Conservation (phyloP, 768 basidiomycete genomes). For the Macrolepiota albuminosa region DNA sequence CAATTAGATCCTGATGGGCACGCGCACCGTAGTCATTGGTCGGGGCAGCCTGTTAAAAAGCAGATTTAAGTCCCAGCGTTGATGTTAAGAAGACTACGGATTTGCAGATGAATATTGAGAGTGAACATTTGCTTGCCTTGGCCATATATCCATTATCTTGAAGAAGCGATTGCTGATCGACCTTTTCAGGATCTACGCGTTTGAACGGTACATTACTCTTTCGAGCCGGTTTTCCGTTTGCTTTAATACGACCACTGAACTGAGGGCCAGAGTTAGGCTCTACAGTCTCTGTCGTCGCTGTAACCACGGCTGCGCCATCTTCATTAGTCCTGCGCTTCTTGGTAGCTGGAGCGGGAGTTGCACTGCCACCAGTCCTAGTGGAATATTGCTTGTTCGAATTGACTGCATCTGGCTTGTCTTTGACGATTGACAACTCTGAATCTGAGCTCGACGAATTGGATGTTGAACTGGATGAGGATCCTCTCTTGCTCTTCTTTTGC, state of each 20-base stretch:
- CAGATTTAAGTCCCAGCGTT: not conserved
- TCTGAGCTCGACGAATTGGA: conserved; percentile 17
- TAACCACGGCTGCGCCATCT: conserved; percentile 44
- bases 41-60: conserved; percentile 45
- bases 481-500: conserved; percentile 2
- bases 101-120: not conserved
- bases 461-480: conserved; percentile 1
- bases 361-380: conserved; percentile 9
- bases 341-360: conserved; percentile 34
- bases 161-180: conserved; percentile 32
- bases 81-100: not conserved
- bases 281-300: conserved; percentile 28
- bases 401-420: not conserved
- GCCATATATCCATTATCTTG: conserved; percentile 77
- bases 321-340: conserved; percentile 62
- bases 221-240: conserved; percentile 27
- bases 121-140: conserved; percentile 43
- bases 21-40: conserved; percentile 82
- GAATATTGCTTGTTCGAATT: not conserved
- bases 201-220: conserved; percentile 69
- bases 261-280: conserved; percentile 11
- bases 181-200: conserved; percentile 65
- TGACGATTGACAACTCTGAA: conserved; percentile 17
- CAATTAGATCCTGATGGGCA: conserved; percentile 83
- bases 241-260: conserved; percentile 15